A percentile compares a stretch with the other conserved stretches of the same genome.
Conservation (phyloP, 2,329 filamentous ascomycete genomes). For the Zymoseptoria ardabiliae region DNA sequence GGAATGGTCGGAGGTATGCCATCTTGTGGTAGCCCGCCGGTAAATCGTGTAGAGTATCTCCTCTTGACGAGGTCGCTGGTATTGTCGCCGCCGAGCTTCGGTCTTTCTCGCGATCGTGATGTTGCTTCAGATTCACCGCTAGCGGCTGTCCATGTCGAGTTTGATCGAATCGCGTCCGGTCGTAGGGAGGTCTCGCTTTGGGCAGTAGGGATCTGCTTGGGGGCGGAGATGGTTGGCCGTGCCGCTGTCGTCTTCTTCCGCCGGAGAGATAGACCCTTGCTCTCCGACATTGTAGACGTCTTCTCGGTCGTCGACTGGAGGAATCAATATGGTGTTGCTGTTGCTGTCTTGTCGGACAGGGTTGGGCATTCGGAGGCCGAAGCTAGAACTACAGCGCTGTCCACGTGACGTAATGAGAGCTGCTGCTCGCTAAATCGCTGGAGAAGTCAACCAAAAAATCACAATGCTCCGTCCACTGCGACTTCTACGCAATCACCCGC, state of each 20-base stretch:
- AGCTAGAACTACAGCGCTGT: background rate
- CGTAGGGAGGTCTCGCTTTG: conserved; percentile 4
- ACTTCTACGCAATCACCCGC: background rate
- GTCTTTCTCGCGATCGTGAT: conserved; percentile 32
- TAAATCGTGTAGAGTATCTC: conserved; percentile 84
- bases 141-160: conserved; percentile 15
- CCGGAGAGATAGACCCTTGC: conserved; percentile 50
- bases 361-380: background rate
- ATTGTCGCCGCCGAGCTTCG: conserved; percentile 41
- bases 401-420: background rate
- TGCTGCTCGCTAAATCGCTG: too few relatives aligned
- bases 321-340: background rate
- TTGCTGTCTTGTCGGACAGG: background rate
- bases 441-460: too few relatives aligned
- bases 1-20: conserved; percentile 58
- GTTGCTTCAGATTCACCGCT: conserved; percentile 8
- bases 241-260: conserved; percentile 51
- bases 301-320: background rate
- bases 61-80: conserved; percentile 84
- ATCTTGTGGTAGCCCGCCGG: conserved; percentile 58
- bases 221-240: conserved; percentile 53
- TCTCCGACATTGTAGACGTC: conserved; percentile 37
- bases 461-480: background rate
- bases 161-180: conserved; percentile 14
- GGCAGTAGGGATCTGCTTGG: conserved; percentile 43